These are phyloP conservation scores for Aureobasidium sp. DNA, from an alignment of 2,329 filamentous ascomycete genomes.

Conservation along the genomic window DNA sequence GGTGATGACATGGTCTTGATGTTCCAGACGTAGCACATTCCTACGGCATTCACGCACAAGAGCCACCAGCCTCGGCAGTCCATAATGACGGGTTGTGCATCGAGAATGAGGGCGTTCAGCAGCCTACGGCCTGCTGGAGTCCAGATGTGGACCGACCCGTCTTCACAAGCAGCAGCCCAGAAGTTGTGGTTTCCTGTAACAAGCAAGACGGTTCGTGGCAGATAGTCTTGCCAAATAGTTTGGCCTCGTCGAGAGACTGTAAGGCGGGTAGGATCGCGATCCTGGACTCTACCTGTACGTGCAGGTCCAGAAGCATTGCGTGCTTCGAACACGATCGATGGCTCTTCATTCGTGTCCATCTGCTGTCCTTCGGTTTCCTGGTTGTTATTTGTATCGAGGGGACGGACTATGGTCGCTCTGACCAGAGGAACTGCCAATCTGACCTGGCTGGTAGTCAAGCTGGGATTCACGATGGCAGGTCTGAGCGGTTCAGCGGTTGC, in stretches of 20 bases:
- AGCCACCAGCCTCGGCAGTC: slow-evolving; percentile 87
- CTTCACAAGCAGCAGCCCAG: slow-evolving; percentile 90
- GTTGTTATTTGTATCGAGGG: slow-evolving; percentile 57
- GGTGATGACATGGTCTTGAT: slow-evolving; percentile 73
- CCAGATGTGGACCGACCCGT: slow-evolving; percentile 85
- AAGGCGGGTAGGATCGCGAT: slow-evolving; percentile 77
- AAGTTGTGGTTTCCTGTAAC: slow-evolving; percentile 85
- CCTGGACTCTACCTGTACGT: slow-evolving; percentile 52
- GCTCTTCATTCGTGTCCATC: slow-evolving; percentile 50
- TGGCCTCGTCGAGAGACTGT: slow-evolving; percentile 74
- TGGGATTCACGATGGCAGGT: slow-evolving; percentile 78
- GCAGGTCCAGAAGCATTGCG: slow-evolving; percentile 65
- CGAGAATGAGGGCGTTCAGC: slow-evolving; percentile 76
- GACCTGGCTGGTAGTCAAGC: slow-evolving; percentile 73
- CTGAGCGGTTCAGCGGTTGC: slow-evolving; percentile 74
- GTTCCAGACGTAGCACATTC: slow-evolving; percentile 91
- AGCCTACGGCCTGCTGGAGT: slow-evolving; percentile 83
- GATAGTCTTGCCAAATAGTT: slow-evolving; percentile 86
- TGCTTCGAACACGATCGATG: slow-evolving; percentile 70
- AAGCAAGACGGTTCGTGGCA: slow-evolving; percentile 79
- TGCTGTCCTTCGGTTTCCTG: slow-evolving; percentile 33
- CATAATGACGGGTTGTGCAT: slow-evolving; percentile 88
- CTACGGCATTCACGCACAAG: slow-evolving; percentile 79
- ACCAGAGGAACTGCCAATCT: slow-evolving; percentile 83
- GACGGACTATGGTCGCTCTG: slow-evolving; percentile 72